Evolutionary conservation across 2,329 filamentous ascomycete species (phyloP), one percentile per base, ranked within the genome.

Genomic region (Lanzia echinophila): DNA sequence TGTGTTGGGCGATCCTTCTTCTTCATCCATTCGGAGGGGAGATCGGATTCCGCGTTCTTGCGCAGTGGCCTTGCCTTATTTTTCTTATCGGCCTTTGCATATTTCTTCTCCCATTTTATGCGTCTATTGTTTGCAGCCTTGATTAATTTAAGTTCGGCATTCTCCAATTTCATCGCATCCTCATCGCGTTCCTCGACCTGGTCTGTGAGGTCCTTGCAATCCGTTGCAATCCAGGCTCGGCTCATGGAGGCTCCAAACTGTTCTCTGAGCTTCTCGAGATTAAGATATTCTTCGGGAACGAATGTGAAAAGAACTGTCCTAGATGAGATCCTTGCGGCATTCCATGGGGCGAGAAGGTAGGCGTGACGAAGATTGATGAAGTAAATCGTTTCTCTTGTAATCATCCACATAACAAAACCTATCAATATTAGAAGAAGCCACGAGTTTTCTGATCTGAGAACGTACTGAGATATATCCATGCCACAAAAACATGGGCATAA

Each of bases 291-390:
- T 19, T 83, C 73, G 2, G 92, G 92, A 1, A 96, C 90, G 2
- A 88, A 87, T 2, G 90, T 87, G 70, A 96, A 90, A 12, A 99
- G 82, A 1, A 97, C 87, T 1, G 91, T 96, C 51, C 90, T 84
- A 2, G 91, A 92, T 2, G 92, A 96, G 44, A 96, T 83, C 54
- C 91, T 87, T 65, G 85, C 86, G 50, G 90, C 81, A 68, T 95
- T 95, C 46, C 88, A 76, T 11, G 90, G 90, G 11, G 90, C 91
- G 53, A 95, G 80, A 39, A 95, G 81, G 72, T 95, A 96, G 0
- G 92, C 92, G 72, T 97, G 92, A 59, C 91, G 87, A 49, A 97
- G 73, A 65, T 95, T 95, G 74, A 96, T 87, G 71, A 89, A 95
- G 78, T 86, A 96, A 63, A 97, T 87, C 67, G 83, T 85, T 70